Percentiles rank a stretch among this genome's conserved stretches.
phyloP scores from a whole-genome alignment of 1,139 yeast genomes.

The Scheffersomyces parashehatae region DNA sequence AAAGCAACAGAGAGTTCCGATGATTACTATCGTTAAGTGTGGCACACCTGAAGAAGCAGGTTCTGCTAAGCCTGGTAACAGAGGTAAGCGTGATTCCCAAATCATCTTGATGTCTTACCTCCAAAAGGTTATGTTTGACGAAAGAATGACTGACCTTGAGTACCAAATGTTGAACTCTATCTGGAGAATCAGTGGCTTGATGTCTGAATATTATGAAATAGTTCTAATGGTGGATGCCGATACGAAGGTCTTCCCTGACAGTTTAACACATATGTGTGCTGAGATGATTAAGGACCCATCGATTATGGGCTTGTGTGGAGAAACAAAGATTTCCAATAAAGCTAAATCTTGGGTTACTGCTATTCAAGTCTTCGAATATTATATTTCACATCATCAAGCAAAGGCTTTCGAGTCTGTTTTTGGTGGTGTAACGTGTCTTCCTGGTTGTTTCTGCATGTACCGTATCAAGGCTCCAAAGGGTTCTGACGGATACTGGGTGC shows the following conservation, averaged over 20 bases:
- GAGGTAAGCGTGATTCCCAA: constrained; percentile 98
- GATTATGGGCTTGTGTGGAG: constrained; percentile 97
- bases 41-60: constrained; percentile 85
- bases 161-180: constrained; percentile 76
- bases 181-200: constrained; percentile 85
- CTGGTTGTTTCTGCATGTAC: constrained; percentile 97
- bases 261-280: constrained; percentile 89
- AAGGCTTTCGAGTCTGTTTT: constrained; percentile 95
- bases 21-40: constrained; percentile 81
- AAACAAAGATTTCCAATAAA: constrained; percentile 91
- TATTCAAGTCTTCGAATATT: constrained; percentile 95
- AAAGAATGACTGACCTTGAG: constrained; percentile 94
- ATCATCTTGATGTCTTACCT: constrained; percentile 90
- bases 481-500: constrained; percentile 91
- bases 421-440: constrained; percentile 96
- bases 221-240: constrained; percentile 97
- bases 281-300: constrained; percentile 89
- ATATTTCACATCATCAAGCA: constrained; percentile 93
- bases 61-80: constrained; percentile 90
- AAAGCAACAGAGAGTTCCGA: constrained; percentile 87
- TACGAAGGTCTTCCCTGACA: constrained; percentile 88
- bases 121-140: constrained; percentile 90
- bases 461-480: constrained; percentile 94
- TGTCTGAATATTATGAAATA: constrained; percentile 84
- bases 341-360: constrained; percentile 87